Conservation (phyloP, 169 alveolate species). For the Eimeria maxima region DNA sequence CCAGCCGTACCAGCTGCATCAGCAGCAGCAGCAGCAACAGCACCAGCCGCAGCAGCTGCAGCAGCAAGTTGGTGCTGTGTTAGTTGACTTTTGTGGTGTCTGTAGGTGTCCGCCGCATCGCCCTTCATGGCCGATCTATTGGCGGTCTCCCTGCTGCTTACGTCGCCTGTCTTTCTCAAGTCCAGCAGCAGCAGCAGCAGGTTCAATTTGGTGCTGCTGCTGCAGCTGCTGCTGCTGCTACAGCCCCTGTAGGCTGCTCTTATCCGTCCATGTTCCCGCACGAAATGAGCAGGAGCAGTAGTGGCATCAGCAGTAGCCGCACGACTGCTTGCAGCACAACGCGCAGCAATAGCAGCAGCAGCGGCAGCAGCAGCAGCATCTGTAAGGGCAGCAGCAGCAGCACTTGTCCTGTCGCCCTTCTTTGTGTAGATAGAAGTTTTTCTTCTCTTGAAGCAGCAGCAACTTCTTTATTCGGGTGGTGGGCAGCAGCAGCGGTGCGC, state of each 20-base stretch:
- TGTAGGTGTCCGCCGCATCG: constrained; percentile 22
- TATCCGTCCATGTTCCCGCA: neutral
- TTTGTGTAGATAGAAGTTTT: constrained; percentile 34
- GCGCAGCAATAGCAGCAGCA: neutral
- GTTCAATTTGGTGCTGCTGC: neutral
- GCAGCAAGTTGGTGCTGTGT: neutral
- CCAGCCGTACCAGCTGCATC: neutral
- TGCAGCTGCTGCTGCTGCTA: constrained; percentile 45
- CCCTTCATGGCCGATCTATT: constrained; percentile 59
- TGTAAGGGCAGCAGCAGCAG: constrained; percentile 29
- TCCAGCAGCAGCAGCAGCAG: constrained; percentile 42
- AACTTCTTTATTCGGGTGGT: constrained; percentile 28
- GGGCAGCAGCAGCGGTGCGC: constrained; percentile 36
- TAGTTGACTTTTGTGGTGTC: neutral
- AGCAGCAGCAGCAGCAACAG: constrained; percentile 17
- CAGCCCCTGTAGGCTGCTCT: neutral
- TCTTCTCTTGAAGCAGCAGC: constrained; percentile 52
- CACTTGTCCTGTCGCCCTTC: constrained; percentile 2
- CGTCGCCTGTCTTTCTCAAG: constrained; percentile 17
- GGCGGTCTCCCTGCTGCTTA: constrained; percentile 63
- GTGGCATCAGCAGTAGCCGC: constrained; percentile 37
- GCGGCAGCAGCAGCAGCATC: neutral
- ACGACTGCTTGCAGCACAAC: constrained; percentile 7
- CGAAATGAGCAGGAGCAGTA: neutral
- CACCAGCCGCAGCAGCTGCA: neutral